phyloP scores from a whole-genome alignment of 257 asterid species.

The Salvia splendens region DNA sequence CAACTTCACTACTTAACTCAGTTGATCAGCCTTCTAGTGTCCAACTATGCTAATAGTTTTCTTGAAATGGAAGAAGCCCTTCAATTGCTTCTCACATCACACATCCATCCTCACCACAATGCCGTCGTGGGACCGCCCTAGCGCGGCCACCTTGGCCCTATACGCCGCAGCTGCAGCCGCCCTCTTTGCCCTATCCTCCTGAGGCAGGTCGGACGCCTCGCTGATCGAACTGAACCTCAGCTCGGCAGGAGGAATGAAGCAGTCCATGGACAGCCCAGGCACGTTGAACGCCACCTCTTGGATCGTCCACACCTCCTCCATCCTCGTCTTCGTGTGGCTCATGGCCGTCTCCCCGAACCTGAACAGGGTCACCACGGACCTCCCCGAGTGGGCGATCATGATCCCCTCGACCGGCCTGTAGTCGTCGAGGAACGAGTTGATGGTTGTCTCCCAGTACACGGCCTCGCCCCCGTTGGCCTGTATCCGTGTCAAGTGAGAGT shows the following conservation, averaged over 20 bases:
- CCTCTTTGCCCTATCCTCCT: conserved; percentile 46
- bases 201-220: conserved; percentile 58
- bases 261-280: conserved; percentile 64
- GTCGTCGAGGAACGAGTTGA: conserved; percentile 67
- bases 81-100: background rate
- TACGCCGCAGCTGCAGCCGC: conserved; percentile 49
- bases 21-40: too few species aligned
- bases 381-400: conserved; percentile 76
- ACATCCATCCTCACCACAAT: conserved; percentile 48
- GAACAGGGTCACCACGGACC: conserved; percentile 71
- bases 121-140: conserved; percentile 41
- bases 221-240: conserved; percentile 49
- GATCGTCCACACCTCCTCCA: conserved; percentile 77
- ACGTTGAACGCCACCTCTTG: conserved; percentile 76
- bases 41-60: conserved; percentile 36
- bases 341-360: conserved; percentile 76
- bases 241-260: conserved; percentile 79
- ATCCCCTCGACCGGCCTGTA: conserved; percentile 75
- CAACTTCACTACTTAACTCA: too few species aligned
- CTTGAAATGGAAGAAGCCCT: conserved; percentile 6
- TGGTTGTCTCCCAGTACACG: conserved; percentile 77
- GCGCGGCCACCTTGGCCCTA: conserved; percentile 52
- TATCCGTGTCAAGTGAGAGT: conserved; percentile 76
- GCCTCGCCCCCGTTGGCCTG: conserved; percentile 71
- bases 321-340: conserved; percentile 80